phyloP scores from a whole-genome alignment of 768 basidiomycete genomes.

The Amyloporia xantha region DNA sequence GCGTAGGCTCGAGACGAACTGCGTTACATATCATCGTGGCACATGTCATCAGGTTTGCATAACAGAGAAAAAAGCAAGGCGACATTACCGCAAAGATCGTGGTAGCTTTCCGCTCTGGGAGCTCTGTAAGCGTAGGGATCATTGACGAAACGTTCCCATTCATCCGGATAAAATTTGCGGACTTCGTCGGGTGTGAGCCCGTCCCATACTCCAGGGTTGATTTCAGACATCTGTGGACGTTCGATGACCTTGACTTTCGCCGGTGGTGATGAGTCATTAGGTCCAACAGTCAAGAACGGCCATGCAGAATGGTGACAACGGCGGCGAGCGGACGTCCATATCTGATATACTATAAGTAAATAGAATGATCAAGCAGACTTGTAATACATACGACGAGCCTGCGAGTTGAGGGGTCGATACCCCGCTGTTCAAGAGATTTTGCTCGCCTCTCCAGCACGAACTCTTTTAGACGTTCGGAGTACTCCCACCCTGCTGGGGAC shows the following conservation, averaged over 20 bases:
- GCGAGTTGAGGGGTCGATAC: slow-evolving; percentile 51
- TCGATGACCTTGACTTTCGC: slow-evolving; percentile 80
- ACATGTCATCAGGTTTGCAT: too few relatives aligned
- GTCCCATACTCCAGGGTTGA: slow-evolving; percentile 98
- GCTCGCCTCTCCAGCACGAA: slow-evolving; percentile 82
- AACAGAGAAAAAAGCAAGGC: neutral
- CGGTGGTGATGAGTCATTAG: slow-evolving; percentile 18
- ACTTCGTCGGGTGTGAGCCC: slow-evolving; percentile 89
- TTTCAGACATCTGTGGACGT: slow-evolving; percentile 95
- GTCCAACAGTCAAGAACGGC: slow-evolving; percentile 60
- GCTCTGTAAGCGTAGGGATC: slow-evolving; percentile 93
- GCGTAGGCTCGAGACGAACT: slow-evolving; percentile 91
- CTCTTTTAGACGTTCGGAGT: slow-evolving; percentile 82
- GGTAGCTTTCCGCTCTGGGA: slow-evolving; percentile 94
- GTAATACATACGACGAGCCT: slow-evolving; percentile 55
- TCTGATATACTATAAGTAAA: slow-evolving; percentile 37
- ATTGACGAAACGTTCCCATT: slow-evolving; percentile 87
- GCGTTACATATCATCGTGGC: slow-evolving; percentile 1
- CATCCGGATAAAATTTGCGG: slow-evolving; percentile 83
- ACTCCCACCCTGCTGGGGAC: slow-evolving; percentile 93
- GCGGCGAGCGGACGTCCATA: slow-evolving; percentile 95
- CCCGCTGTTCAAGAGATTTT: slow-evolving; percentile 67
- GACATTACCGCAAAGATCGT: slow-evolving; percentile 75
- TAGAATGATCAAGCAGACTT: neutral
- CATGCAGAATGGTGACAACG: slow-evolving; percentile 94